Base-by-base conservation (phyloP, 306 rosid species). In the Cajanus cajan region DNA sequence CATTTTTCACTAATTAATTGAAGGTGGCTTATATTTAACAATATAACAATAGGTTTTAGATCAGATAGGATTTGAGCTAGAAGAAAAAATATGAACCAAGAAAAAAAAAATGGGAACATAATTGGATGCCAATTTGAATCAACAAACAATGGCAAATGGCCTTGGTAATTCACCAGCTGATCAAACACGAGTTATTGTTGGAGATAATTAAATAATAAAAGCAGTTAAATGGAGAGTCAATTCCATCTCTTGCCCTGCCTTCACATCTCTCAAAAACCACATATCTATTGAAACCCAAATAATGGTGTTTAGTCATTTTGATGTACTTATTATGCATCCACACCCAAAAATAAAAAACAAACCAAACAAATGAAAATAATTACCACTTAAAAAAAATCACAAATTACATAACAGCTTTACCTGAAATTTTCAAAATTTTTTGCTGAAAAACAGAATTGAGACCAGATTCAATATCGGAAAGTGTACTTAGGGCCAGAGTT, bases 381-480 rank as follows among this genome's bases (percentile, higher is more conserved):
- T 51, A 21, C 18, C 16, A 41, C 51, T 15, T 3, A 9, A 9
- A 63, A 28, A 31, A 72, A 24, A 48, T 40, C 36, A 73, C 4
- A 0, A 13, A 6, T 65, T 24, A 33, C 8, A 52, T 34, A 45
- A 34, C 37, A 73, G 64, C 22, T 62, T 66, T 83, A 83, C 82
- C 86, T 50, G 80, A 90, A 88, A 90, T 88, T 80, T 77, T 84
- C 82, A 89, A 80, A 65, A 73, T 77, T 6, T 83, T 86, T 82
- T 89, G 91, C 50, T 86, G 90, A 85, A 94, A 87, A 85, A 88
- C 85, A 77, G 88, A 88, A 55, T 48, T 62, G 70, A 94, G 87
- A 82, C 87, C 92, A n/a, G 89, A 82, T 83, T 89, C 96, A 39
- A 94, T 81, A 81, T 89, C 91, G 54, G 74, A 79, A 6, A 88